Evolutionary conservation across 2,329 filamentous ascomycete genomes (phyloP).

Genomic region (Aureobasidium vineae): DNA sequence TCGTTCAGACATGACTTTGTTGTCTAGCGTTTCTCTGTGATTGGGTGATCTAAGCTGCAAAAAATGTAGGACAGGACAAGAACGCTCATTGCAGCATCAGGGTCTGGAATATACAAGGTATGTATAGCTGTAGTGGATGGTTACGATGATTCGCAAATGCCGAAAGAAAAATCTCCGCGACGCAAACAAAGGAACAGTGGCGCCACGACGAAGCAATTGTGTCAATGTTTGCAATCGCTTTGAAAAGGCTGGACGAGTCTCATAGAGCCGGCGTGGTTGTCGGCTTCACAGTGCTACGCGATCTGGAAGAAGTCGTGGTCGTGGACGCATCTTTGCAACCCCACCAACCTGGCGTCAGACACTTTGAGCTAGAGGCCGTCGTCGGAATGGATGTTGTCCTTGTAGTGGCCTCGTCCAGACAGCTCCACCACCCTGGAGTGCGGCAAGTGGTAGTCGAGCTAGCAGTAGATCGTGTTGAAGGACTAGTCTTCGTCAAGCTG

Average conservation of each 20-base stretch:
- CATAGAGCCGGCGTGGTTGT: neutral
- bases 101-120: no score
- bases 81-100: neutral
- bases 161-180: no score
- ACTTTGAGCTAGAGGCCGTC: constrained; percentile 41
- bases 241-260: neutral
- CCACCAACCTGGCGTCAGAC: constrained; percentile 61
- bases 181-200: no score
- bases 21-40: no score
- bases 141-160: no score
- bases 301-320: neutral
- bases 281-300: neutral
- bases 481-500: constrained; percentile 38
- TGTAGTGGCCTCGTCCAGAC: neutral
- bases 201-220: no score
- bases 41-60: no score
- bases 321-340: constrained; percentile 54
- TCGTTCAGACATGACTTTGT: no score
- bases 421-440: constrained; percentile 2
- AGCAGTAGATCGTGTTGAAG: constrained; percentile 52
- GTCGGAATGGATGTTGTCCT: constrained; percentile 36
- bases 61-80: neutral
- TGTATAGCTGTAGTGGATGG: no score
- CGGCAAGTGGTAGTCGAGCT: constrained; percentile 49
- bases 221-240: no score